A percentile compares a stretch with the other conserved stretches of the same genome.
Conservation (phyloP, 495 filamentous ascomycete species). For the Penicillium coprophilum region DNA sequence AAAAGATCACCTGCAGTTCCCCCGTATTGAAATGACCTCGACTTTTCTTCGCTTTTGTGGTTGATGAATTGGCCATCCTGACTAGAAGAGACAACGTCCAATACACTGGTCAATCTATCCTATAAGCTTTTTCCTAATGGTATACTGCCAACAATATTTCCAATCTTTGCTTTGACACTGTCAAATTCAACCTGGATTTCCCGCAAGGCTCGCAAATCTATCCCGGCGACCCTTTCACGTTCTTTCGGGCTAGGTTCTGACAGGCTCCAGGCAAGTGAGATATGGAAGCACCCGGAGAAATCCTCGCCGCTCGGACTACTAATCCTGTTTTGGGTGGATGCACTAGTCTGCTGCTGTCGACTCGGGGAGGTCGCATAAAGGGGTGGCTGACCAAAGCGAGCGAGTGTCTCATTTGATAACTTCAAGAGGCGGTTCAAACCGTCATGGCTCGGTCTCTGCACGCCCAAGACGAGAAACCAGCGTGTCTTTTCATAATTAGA, state of each 20-base stretch:
- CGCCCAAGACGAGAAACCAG: conserved; percentile 81
- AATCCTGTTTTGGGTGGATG: conserved; percentile 6
- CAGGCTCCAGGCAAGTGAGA: conserved; percentile 79
- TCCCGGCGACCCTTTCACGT: conserved; percentile 33
- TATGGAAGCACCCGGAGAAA: conserved; percentile 64
- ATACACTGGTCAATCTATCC: not conserved
- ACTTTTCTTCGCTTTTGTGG: not conserved
- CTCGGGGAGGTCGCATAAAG: conserved; percentile 54
- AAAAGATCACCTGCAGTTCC: too few species aligned
- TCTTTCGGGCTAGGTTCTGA: conserved; percentile 27
- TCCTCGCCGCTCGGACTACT: conserved; percentile 23
- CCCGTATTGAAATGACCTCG: too few species aligned
- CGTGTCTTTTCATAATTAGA: conserved; percentile 71
- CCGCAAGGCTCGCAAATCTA: conserved; percentile 26
- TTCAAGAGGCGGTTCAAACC: conserved; percentile 63
- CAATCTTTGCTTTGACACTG: conserved; percentile 70
- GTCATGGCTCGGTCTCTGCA: conserved; percentile 48
- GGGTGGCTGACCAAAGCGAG: conserved; percentile 63
- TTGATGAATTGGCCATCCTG: not conserved
- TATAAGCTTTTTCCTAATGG: conserved; percentile 32
- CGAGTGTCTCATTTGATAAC: conserved; percentile 62
- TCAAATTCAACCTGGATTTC: conserved; percentile 33
- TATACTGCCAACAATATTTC: conserved; percentile 65
- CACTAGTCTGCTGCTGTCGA: conserved; percentile 2
- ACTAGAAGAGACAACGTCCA: not conserved